Conservation (phyloP, 2,329 filamentous ascomycete genomes). For the Paramyrothecium roridum region DNA sequence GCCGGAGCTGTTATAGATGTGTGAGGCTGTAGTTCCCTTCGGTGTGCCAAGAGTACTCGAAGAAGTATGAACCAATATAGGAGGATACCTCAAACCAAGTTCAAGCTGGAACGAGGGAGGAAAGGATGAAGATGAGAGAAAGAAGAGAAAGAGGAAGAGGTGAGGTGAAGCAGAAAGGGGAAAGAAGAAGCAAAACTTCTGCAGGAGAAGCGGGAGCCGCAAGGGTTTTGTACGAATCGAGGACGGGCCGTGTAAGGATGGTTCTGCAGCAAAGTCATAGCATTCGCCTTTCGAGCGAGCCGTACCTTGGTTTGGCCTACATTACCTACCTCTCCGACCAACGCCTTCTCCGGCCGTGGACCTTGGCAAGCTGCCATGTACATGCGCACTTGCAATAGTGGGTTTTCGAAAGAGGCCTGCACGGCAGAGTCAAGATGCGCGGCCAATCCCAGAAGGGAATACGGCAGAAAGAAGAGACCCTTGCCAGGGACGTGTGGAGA, state of each 20-base stretch:
- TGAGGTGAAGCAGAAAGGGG: neutral
- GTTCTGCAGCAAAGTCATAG: no score
- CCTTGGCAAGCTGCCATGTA: neutral
- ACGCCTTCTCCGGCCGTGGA: neutral
- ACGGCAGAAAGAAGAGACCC: neutral
- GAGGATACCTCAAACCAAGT: neutral
- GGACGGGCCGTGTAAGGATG: neutral
- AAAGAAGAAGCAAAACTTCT: neutral
- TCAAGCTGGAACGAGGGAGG: neutral
- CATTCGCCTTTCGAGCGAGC: no score
- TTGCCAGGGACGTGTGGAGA: neutral
- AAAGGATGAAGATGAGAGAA: neutral
- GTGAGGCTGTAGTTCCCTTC: neutral
- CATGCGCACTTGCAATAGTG: neutral
- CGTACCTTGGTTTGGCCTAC: no score
- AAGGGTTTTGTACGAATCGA: neutral
- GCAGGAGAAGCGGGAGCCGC: neutral
- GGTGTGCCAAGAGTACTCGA: no score
- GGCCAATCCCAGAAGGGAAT: neutral
- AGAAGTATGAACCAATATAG: neutral
- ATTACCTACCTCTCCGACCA: no score
- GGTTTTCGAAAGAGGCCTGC: neutral
- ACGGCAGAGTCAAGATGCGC: neutral
- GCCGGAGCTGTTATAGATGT: neutral
- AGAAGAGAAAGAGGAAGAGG: slow-evolving; percentile 1